Conservation (phyloP, 2,329 filamentous ascomycete genomes). For the Xylariomycetidae sp. region DNA sequence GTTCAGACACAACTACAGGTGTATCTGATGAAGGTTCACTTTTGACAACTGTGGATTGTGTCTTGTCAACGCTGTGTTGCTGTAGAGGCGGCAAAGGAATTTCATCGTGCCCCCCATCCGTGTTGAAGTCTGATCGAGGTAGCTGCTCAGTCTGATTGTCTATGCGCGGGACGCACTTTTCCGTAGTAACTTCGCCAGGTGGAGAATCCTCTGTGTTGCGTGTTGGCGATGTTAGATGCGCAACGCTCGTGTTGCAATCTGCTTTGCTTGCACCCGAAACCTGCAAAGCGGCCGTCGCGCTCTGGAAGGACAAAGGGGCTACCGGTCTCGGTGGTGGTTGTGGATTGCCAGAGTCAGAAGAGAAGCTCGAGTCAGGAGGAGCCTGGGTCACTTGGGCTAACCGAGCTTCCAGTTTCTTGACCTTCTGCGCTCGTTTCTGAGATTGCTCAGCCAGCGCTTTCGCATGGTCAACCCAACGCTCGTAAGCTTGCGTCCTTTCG, state of each 20-base stretch:
- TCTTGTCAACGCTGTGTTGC: slow-evolving; percentile 1
- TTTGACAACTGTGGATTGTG: slow-evolving; percentile 31
- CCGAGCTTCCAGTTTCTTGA: slow-evolving; percentile 37
- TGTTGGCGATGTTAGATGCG: too few relatives aligned
- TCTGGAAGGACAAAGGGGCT: too few relatives aligned
- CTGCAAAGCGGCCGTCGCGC: too few relatives aligned
- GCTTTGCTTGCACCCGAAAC: too few relatives aligned
- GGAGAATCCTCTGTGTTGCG: too few relatives aligned
- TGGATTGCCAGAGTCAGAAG: slow-evolving; percentile 13
- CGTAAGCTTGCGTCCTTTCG: slow-evolving; percentile 34
- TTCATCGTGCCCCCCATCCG: not conserved
- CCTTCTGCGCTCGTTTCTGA: slow-evolving; percentile 25
- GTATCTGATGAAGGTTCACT: slow-evolving; percentile 48
- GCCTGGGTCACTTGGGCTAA: slow-evolving; percentile 13
- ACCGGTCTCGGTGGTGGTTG: slow-evolving; percentile 4
- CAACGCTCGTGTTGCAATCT: too few relatives aligned
- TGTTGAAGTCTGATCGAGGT: too few relatives aligned
- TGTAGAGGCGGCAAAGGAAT: slow-evolving; percentile 26
- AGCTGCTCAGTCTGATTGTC: too few relatives aligned
- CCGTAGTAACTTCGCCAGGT: too few relatives aligned
- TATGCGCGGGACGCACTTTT: too few relatives aligned
- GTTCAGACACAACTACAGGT: slow-evolving; percentile 45
- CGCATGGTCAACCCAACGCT: slow-evolving; percentile 41
- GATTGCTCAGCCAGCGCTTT: slow-evolving; percentile 31
- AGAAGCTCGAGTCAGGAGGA: slow-evolving; percentile 14